Percentiles rank a stretch among this genome's conserved stretches.
Evolutionary conservation across 441 rosid species (phyloP).

Genomic region (Capsella rubella): DNA sequence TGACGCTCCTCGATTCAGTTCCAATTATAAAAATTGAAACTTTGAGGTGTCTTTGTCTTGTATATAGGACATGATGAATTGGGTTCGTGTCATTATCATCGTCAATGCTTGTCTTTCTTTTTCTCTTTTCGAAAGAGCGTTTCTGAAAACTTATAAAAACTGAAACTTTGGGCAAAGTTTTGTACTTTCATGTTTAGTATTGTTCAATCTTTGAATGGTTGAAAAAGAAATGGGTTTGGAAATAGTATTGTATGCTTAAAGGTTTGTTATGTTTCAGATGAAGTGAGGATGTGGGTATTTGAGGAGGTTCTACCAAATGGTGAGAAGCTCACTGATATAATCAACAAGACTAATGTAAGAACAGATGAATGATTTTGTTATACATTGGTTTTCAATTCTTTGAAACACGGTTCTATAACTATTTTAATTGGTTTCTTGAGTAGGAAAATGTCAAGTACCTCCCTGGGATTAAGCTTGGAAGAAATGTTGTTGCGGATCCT

Average conservation of each 20-base stretch:
- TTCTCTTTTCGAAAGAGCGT: not conserved
- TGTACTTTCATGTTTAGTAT: not conserved
- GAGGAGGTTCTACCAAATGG: conserved; percentile 89
- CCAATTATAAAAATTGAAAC: not conserved
- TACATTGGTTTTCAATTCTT: not conserved
- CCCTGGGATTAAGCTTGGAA: conserved; percentile 90
- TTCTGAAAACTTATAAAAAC: not conserved
- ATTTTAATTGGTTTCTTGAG: conserved; percentile 20
- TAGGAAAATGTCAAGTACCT: conserved; percentile 94
- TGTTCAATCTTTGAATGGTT: not conserved
- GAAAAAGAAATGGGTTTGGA: not conserved
- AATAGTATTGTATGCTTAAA: no score
- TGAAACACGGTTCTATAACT: not conserved
- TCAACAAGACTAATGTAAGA: conserved; percentile 86
- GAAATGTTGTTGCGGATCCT: conserved; percentile 86
- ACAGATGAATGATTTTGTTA: conserved; percentile 7
- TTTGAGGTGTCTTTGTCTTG: not conserved
- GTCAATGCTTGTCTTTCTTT: not conserved
- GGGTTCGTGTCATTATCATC: conserved; percentile 1
- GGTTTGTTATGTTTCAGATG: conserved; percentile 60
- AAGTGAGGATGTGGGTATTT: conserved; percentile 98
- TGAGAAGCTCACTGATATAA: conserved; percentile 86
- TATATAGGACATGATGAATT: not conserved
- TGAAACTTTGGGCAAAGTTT: not conserved
- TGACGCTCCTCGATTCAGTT: not conserved